Evolutionary conservation across 345 rosid genomes (phyloP).

Genomic region (Arabidopsis suecica): DNA sequence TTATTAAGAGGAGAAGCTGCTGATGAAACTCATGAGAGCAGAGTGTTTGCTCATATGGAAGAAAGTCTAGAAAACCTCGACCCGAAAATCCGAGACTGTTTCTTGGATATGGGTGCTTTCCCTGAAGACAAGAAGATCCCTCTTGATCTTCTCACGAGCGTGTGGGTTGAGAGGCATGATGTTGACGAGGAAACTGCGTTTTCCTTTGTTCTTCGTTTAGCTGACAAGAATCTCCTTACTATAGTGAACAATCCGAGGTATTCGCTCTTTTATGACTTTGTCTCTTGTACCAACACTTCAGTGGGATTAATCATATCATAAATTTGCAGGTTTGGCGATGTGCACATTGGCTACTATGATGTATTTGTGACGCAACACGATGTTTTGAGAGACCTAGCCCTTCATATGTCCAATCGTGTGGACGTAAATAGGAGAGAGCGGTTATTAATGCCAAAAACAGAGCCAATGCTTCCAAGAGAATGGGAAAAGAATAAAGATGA

Average conservation of each 20-base stretch:
- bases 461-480: conserved; percentile 59
- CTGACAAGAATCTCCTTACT: conserved; percentile 76
- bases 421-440: conserved; percentile 56
- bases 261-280: conserved; percentile 2
- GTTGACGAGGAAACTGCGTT: conserved; percentile 71
- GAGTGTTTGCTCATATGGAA: conserved; percentile 67
- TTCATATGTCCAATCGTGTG: conserved; percentile 58
- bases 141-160: conserved; percentile 71
- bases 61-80: conserved; percentile 58
- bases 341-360: conserved; percentile 67
- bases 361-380: conserved; percentile 77
- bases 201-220: conserved; percentile 65
- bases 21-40: conserved; percentile 71
- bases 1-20: conserved; percentile 68
- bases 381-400: conserved; percentile 79
- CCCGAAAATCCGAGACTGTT: conserved; percentile 63
- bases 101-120: conserved; percentile 84
- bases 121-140: conserved; percentile 92
- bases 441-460: conserved; percentile 76
- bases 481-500: conserved; percentile 71
- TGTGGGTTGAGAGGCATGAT: conserved; percentile 77
- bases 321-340: conserved; percentile 63
- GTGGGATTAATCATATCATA: not conserved
- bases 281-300: not conserved
- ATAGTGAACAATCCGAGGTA: conserved; percentile 77